Evolutionary conservation across 2,329 filamentous ascomycete genomes (phyloP).

Genomic region (Cercospora berteroae): DNA sequence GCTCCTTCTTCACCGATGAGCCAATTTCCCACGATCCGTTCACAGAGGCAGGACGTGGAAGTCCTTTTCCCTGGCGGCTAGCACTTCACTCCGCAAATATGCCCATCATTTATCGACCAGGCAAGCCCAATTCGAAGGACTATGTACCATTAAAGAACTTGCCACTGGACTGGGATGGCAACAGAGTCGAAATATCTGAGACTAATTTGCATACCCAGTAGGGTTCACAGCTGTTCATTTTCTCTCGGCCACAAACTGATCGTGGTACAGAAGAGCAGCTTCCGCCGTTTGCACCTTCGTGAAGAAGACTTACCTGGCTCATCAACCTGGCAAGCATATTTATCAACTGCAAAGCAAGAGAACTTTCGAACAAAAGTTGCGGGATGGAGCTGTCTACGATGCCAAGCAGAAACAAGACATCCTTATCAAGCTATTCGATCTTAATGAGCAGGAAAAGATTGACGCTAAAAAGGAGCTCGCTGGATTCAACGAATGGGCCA

Average conservation of each 20-base stretch:
- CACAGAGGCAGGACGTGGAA: no score
- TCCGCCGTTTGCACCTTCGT: background rate
- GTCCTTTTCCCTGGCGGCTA: no score
- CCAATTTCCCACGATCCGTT: no score
- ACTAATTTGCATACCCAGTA: background rate
- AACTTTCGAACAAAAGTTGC: no score
- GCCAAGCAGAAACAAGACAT: background rate
- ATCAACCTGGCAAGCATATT: no score
- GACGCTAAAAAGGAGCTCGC: background rate
- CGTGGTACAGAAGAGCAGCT: background rate
- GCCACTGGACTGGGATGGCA: background rate
- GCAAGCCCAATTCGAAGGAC: no score
- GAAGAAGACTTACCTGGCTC: background rate
- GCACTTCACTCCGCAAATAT: background rate
- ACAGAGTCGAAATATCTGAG: background rate
- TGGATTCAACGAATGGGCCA: background rate
- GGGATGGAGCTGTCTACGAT: background rate
- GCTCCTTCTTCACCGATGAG: no score
- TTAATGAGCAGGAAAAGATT: background rate
- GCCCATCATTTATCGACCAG: background rate
- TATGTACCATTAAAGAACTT: background rate
- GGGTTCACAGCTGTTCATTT: background rate
- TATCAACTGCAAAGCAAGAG: no score
- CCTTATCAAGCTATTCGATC: background rate
- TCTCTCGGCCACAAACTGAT: no score